Evolutionary conservation across 495 filamentous ascomycete species (phyloP), one percentile per base, ranked within the genome.

Genomic region (Penicillium bialowiezense): DNA sequence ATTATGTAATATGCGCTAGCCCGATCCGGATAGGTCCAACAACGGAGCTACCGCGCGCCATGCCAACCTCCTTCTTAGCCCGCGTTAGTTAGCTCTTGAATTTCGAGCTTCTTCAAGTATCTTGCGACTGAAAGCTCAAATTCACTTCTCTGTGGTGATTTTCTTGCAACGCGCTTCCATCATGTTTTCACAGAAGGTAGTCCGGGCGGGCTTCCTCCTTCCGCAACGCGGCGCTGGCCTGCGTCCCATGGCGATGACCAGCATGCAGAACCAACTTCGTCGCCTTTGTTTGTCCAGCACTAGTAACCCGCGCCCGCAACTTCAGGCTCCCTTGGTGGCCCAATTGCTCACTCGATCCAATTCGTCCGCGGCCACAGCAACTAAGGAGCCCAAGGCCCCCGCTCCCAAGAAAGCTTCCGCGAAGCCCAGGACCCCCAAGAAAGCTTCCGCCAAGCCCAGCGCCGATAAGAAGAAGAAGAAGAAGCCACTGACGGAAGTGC

Each of bases 101-200:
- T 35, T 26, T n/a, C 24, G 12, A 45, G 13, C 12, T 44, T 44
- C 44, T 48, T 49, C 39, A 48, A 38, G 17, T 28, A 5, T 40
- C 51, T 43, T 44, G 34, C 46, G 48, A 34, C 18, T 18, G n/a
- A n/a, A n/a, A n/a, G n/a, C n/a, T 36, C 40, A 32, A 9, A 24
- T 38, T 37, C 32, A 3, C 37, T 18, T 18, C 5, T 40, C 26
- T 41, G 15, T 8, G 7, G 6, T 18, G 17, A 36, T 24, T 19
- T 9, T 3, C 20, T 14, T 33, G 10, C 12, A 1, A 49, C 19
- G 26, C 10, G n/a, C 10, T 8, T 15, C 40, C 41, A 29, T n/a
- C 34, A 74, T 74, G 69, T 44, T 64, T 66, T 53, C 62, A 18
- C 65, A 64, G 46, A 47, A 60, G 23, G 63, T 55, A 38, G 55